Conservation (phyloP, 192 early-diverging fungal species). For the Bifiguratus adelaidae region DNA sequence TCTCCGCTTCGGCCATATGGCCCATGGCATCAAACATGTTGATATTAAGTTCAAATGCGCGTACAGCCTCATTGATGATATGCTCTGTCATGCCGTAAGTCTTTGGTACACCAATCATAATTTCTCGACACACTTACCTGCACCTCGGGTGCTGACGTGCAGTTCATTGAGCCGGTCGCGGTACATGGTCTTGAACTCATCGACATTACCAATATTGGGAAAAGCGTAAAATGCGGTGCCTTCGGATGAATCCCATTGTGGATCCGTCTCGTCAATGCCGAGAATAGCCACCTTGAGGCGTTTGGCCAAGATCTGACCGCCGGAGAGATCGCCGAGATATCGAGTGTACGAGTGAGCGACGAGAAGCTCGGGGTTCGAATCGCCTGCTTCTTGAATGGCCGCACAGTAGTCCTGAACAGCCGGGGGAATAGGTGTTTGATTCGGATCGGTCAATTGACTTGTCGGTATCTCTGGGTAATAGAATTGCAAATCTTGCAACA, state of each 20-base stretch:
- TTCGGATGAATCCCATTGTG: conserved; percentile 15
- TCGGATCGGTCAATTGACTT: conserved; percentile 9
- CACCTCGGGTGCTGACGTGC: conserved; percentile 17
- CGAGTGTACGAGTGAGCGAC: conserved; percentile 44
- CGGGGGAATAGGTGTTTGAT: conserved; percentile 26
- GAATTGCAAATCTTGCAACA: conserved; percentile 35
- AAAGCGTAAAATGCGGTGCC: conserved; percentile 42
- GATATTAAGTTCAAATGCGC: conserved; percentile 19
- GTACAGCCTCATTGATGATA: conserved; percentile 12
- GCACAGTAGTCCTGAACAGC: conserved; percentile 37
- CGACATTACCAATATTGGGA: conserved; percentile 25
- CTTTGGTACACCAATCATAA: neutral
- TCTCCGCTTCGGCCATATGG: conserved; percentile 5
- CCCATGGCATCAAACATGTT: conserved; percentile 19
- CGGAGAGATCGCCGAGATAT: conserved; percentile 44
- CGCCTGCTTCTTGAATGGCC: conserved; percentile 25
- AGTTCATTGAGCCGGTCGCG: conserved; percentile 37
- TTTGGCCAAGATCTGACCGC: conserved; percentile 41
- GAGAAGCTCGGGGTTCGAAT: conserved; percentile 29
- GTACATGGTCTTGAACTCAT: conserved; percentile 37
- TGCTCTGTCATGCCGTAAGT: conserved; percentile 6
- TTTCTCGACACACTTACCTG: neutral
- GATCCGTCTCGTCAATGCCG: conserved; percentile 23
- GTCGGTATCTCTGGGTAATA: conserved; percentile 26
- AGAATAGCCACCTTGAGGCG: conserved; percentile 34